Evolutionary conservation across 306 rosid species (phyloP).

Genomic region (Parietaria judaica): DNA sequence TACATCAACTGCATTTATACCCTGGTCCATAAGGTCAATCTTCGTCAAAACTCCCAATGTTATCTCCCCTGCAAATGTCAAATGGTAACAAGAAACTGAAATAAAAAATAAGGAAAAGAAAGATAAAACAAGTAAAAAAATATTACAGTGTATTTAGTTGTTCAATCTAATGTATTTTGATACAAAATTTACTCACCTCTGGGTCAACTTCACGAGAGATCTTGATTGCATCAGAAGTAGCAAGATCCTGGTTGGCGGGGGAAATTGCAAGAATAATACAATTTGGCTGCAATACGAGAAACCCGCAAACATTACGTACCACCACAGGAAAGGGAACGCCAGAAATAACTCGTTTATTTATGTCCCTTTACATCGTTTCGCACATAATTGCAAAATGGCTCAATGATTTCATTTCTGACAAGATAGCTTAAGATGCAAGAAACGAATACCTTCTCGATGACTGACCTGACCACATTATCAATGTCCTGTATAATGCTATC

Average conservation of each 20-base stretch:
- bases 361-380: no score
- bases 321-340: background rate
- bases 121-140: background rate
- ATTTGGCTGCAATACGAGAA: conserved; percentile 31
- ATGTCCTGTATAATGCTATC: conserved; percentile 35
- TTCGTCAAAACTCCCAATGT: conserved; percentile 44
- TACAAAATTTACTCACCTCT: conserved; percentile 20
- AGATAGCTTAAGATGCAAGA: background rate
- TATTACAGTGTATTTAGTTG: background rate
- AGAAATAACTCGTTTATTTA: no score
- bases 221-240: conserved; percentile 40
- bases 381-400: background rate
- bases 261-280: conserved; percentile 44
- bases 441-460: conserved; percentile 35
- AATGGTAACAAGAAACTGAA: conserved; percentile 4
- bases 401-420: background rate
- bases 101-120: background rate
- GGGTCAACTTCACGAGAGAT: conserved; percentile 44
- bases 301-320: background rate
- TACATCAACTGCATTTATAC: conserved; percentile 45
- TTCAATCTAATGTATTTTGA: background rate
- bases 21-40: conserved; percentile 47
- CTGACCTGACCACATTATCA: conserved; percentile 34
- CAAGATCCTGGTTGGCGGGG: conserved; percentile 39
- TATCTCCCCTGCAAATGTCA: conserved; percentile 28